Evolutionary conservation across 2,329 filamentous ascomycete species (phyloP).

Genomic region (Cordyceps militaris): DNA sequence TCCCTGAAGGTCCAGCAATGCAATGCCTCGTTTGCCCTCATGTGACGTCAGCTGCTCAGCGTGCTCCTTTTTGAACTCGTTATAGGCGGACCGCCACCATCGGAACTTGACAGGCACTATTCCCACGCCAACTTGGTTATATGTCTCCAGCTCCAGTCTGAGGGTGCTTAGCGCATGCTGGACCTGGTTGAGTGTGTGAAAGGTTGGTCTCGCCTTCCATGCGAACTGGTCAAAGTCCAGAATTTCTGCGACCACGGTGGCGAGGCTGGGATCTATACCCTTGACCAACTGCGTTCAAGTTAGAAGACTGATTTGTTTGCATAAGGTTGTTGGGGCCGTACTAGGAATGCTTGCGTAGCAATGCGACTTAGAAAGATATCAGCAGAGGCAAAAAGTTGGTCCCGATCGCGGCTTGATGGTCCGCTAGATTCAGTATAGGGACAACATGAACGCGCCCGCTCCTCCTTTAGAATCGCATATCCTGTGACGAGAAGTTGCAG

Average conservation of each 20-base stretch:
- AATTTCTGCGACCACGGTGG: slow-evolving; percentile 1
- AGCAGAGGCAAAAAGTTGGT: neutral
- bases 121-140: neutral
- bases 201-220: slow-evolving; percentile 1
- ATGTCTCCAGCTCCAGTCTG: slow-evolving; percentile 9
- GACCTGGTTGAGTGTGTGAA: slow-evolving; percentile 7
- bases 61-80: neutral
- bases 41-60: neutral
- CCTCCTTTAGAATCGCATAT: slow-evolving; percentile 5
- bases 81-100: slow-evolving; percentile 5
- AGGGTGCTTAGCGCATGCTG: slow-evolving; percentile 3
- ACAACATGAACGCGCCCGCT: neutral
- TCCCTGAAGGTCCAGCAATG: slow-evolving; percentile 4
- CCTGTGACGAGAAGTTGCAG: slow-evolving; percentile 1
- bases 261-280: slow-evolving; percentile 1
- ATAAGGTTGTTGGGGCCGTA: neutral
- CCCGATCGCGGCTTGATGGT: neutral
- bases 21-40: neutral
- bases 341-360: slow-evolving; percentile 5
- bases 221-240: neutral
- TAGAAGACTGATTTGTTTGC: neutral
- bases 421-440: neutral
- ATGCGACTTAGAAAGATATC: slow-evolving; percentile 5
- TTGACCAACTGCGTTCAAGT: neutral
- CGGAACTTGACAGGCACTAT: slow-evolving; percentile 3